A percentile compares a stretch with the other conserved stretches of the same genome.
Conservation (phyloP, 1,284 basidiomycete species). For the Fistulinella cinereoalba region DNA sequence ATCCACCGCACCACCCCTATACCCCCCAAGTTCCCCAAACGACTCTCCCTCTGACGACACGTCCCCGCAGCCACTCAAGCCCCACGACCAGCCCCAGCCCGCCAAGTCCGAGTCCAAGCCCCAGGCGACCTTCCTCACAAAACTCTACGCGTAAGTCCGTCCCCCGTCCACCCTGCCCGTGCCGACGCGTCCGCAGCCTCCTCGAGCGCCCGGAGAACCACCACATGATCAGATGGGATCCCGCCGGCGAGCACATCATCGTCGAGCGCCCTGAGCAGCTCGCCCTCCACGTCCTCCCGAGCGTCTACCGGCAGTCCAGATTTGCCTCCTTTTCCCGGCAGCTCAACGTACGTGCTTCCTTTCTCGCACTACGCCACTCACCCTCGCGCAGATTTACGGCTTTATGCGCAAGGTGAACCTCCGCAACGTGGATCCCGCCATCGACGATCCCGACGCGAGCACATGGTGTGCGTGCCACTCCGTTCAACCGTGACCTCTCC, state of each 20-base stretch:
- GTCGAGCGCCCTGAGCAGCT: slow-evolving; percentile 88
- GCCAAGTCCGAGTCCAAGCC: slow-evolving; percentile 68
- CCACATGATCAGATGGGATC: slow-evolving; percentile 92
- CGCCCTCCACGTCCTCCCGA: slow-evolving; percentile 83
- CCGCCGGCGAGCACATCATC: slow-evolving; percentile 86
- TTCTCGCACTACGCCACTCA: slow-evolving; percentile 13
- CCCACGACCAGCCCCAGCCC: slow-evolving; percentile 49
- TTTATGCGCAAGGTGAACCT: slow-evolving; percentile 94
- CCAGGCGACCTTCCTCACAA: slow-evolving; percentile 88
- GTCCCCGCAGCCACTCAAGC: slow-evolving; percentile 44
- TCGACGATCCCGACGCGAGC: slow-evolving; percentile 89
- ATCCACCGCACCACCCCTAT: slow-evolving; percentile 37
- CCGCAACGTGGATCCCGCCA: slow-evolving; percentile 86
- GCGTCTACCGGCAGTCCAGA: slow-evolving; percentile 87
- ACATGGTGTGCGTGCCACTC: slow-evolving; percentile 77
- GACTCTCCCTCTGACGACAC: slow-evolving; percentile 48
- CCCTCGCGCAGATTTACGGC: slow-evolving; percentile 74
- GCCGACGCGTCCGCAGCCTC: slow-evolving; percentile 46
- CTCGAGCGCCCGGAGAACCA: slow-evolving; percentile 83
- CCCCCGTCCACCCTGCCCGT: background rate
- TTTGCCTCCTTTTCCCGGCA: slow-evolving; percentile 93
- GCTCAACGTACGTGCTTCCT: slow-evolving; percentile 71
- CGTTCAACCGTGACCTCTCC: slow-evolving; percentile 14
- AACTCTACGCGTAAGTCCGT: slow-evolving; percentile 79
- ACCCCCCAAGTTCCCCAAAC: slow-evolving; percentile 43